Evolutionary conservation across 768 basidiomycete species (phyloP).

Genomic region (Daedaleopsis sinensis): DNA sequence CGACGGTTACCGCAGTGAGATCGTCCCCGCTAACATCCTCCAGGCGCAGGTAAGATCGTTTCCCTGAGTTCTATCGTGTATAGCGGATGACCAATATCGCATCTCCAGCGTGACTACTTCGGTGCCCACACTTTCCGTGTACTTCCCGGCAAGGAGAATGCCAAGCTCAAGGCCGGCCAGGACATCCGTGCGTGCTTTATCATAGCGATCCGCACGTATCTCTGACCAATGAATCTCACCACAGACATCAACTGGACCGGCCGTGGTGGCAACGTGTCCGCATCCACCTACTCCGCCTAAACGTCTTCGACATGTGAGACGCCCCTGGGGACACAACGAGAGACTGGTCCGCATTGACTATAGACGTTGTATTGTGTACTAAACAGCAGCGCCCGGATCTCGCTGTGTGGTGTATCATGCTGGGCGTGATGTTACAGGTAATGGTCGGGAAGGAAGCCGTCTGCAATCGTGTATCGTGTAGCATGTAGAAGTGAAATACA

Average conservation of each 20-base stretch:
- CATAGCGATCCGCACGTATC: background rate
- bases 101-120: constrained; percentile 89
- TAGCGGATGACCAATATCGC: constrained; percentile 6
- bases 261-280: constrained; percentile 92
- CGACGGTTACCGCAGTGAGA: constrained; percentile 96
- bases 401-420: constrained; percentile 7
- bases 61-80: background rate
- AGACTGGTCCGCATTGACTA: background rate
- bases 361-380: constrained; percentile 6
- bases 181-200: constrained; percentile 76
- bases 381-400: constrained; percentile 1
- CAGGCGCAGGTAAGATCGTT: constrained; percentile 76
- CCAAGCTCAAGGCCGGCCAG: constrained; percentile 73
- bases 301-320: background rate
- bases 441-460: constrained; percentile 1
- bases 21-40: constrained; percentile 91
- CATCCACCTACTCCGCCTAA: constrained; percentile 80
- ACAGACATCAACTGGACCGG: constrained; percentile 99
- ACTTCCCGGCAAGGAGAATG: constrained; percentile 88
- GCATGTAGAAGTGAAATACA: constrained; percentile 10
- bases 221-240: background rate
- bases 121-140: constrained; percentile 99
- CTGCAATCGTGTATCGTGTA: constrained; percentile 18
- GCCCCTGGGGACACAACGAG: background rate
- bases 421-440: constrained; percentile 1